phyloP scores from a whole-genome alignment of 148 eudicot genomes.

The Talinum fruticosum region DNA sequence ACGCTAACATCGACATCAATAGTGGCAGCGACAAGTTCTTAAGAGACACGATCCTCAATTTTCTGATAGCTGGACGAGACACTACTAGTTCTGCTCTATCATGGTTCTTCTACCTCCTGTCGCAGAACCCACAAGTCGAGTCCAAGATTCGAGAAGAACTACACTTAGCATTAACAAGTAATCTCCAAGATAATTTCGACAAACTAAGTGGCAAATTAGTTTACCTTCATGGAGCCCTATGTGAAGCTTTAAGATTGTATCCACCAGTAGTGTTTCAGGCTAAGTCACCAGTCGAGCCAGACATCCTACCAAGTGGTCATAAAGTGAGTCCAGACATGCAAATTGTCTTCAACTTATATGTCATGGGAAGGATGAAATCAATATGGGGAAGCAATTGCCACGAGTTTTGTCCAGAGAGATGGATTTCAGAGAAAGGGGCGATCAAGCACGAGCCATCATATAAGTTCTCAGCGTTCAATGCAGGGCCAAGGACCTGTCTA shows the following conservation, averaged over 20 bases:
- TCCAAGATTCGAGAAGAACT: conserved; percentile 37
- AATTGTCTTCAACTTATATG: conserved; percentile 33
- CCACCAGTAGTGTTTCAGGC: conserved; percentile 48
- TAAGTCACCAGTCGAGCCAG: conserved; percentile 30
- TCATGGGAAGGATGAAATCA: too few relatives aligned
- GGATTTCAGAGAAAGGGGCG: conserved; percentile 36
- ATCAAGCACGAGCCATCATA: conserved; percentile 47
- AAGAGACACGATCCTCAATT: conserved; percentile 28
- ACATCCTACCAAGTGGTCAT: conserved; percentile 47
- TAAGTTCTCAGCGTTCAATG: conserved; percentile 46
- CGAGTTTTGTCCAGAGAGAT: conserved; percentile 44
- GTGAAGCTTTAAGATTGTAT: conserved; percentile 47
- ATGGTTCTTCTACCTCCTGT: conserved; percentile 48
- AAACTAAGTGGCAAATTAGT: too few relatives aligned
- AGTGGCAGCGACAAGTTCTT: conserved; percentile 19
- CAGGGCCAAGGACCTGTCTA: conserved; percentile 49
- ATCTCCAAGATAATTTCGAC: too few relatives aligned
- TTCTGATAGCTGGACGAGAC: conserved; percentile 41
- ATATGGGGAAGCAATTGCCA: conserved; percentile 42
- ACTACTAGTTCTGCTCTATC: conserved; percentile 39
- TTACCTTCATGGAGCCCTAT: conserved; percentile 43
- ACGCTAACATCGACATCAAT: background rate
- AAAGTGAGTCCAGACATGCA: conserved; percentile 34
- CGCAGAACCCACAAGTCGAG: conserved; percentile 25
- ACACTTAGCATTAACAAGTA: conserved; percentile 7